phyloP scores from a whole-genome alignment of 805 yeast species.

The Starmera amethionina region DNA sequence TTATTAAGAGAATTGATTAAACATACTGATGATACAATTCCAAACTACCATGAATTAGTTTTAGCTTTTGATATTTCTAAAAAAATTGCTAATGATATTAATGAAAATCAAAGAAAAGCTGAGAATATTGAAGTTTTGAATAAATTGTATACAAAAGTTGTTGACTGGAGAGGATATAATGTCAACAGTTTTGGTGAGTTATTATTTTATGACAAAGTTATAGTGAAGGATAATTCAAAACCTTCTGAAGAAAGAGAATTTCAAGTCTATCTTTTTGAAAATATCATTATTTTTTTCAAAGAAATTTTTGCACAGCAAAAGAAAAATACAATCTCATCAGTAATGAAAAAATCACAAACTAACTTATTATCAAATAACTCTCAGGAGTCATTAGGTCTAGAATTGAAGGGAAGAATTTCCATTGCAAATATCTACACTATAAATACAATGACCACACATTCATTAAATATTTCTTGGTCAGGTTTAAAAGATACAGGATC shows the following conservation, averaged over 20 bases:
- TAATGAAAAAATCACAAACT: constrained; percentile 28
- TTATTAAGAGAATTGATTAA: constrained; percentile 69
- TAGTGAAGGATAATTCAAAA: constrained; percentile 46
- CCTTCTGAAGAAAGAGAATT: constrained; percentile 71
- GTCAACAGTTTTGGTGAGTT: constrained; percentile 77
- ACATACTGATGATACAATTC: constrained; percentile 41
- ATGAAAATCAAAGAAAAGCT: constrained; percentile 87
- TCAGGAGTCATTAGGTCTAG: constrained; percentile 31
- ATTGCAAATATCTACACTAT: constrained; percentile 53
- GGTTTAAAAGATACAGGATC: constrained; percentile 82
- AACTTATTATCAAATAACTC: constrained; percentile 5
- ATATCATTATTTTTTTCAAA: constrained; percentile 52
- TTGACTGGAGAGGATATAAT: constrained; percentile 89
- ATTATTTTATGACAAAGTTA: constrained; percentile 61
- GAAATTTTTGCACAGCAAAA: constrained; percentile 37
- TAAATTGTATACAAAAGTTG: constrained; percentile 62
- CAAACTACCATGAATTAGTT: constrained; percentile 55
- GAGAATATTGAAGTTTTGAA: constrained; percentile 71
- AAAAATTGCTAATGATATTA: constrained; percentile 78
- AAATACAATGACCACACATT: constrained; percentile 38
- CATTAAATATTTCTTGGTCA: constrained; percentile 66
- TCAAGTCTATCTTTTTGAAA: constrained; percentile 82
- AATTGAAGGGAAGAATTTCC: constrained; percentile 75
- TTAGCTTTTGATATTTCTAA: constrained; percentile 66
- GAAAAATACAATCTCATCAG: constrained; percentile 35